phyloP scores from a whole-genome alignment of 495 filamentous ascomycete species.

The Aspergillus leporis region DNA sequence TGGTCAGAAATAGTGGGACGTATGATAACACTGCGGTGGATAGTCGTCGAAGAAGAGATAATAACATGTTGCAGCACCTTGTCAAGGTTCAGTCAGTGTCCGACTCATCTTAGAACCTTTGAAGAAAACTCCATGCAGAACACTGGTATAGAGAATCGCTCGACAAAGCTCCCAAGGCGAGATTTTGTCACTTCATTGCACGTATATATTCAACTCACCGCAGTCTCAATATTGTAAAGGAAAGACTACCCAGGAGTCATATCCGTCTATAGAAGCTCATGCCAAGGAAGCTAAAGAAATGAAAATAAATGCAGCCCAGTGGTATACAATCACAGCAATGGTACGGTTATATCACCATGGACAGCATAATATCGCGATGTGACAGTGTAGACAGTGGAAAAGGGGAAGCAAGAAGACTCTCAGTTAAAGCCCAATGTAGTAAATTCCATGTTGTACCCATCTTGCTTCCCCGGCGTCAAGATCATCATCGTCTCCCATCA shows the following conservation, averaged over 20 bases:
- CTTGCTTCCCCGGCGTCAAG: slow-evolving; percentile 20
- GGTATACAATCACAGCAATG: not conserved
- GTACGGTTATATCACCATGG: not conserved
- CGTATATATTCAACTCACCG: slow-evolving; percentile 21
- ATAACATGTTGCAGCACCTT: slow-evolving; percentile 23
- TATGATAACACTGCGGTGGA: slow-evolving; percentile 19
- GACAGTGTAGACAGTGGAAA: slow-evolving; percentile 7
- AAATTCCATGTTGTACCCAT: slow-evolving; percentile 16
- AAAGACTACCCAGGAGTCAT: slow-evolving; percentile 30
- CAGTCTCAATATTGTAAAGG: slow-evolving; percentile 20
- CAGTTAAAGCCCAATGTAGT: slow-evolving; percentile 13
- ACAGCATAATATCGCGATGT: not conserved
- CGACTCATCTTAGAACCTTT: not conserved
- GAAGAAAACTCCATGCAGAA: too few species aligned
- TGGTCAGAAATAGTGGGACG: slow-evolving; percentile 17
- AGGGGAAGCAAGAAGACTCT: slow-evolving; percentile 7
- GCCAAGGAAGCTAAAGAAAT: slow-evolving; percentile 14
- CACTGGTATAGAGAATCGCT: not conserved
- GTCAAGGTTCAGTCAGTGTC: slow-evolving; percentile 4
- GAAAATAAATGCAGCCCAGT: slow-evolving; percentile 5
- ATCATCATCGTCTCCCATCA: slow-evolving; percentile 13
- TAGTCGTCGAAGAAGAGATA: slow-evolving; percentile 14
- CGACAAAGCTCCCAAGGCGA: not conserved
- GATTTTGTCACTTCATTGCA: not conserved
- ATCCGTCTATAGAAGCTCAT: slow-evolving; percentile 26